Conservation (phyloP, 2,329 filamentous ascomycete genomes). For the Pseudogymnoascus destructans region DNA sequence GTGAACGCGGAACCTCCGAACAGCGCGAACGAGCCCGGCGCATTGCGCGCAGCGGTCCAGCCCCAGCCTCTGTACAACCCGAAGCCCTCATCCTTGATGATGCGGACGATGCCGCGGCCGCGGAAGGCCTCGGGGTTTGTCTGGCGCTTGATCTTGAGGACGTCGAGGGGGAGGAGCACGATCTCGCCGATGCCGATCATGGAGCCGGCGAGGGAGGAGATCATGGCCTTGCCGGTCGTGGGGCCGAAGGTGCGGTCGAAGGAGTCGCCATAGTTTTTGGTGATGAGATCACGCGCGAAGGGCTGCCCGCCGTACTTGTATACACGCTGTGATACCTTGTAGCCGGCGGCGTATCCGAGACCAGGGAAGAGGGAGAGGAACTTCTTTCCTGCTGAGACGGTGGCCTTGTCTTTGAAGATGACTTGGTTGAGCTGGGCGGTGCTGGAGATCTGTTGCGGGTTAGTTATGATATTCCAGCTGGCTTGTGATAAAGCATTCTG, state of each 20-base stretch:
- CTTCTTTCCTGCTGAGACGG: slow-evolving; percentile 56
- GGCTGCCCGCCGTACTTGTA: slow-evolving; percentile 99
- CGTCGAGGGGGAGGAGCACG: slow-evolving; percentile 83
- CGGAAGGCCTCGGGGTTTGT: slow-evolving; percentile 98
- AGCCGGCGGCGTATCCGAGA: slow-evolving; percentile 91
- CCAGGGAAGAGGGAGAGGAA: slow-evolving; percentile 95
- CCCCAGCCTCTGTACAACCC: slow-evolving; percentile 92
- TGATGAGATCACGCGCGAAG: slow-evolving; percentile 81
- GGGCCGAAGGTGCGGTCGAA: slow-evolving; percentile 89
- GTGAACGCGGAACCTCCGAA: slow-evolving; percentile 96
- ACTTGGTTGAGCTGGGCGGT: slow-evolving; percentile 66
- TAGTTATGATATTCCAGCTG: slow-evolving; percentile 18
- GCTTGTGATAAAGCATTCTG: slow-evolving; percentile 1
- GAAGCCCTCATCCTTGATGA: slow-evolving; percentile 87
- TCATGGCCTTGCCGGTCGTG: slow-evolving; percentile 94
- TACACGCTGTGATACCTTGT: slow-evolving; percentile 90
- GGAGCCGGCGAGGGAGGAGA: slow-evolving; percentile 92
- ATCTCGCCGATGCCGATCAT: slow-evolving; percentile 97
- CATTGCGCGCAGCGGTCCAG: slow-evolving; percentile 95
- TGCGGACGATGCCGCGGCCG: slow-evolving; percentile 78
- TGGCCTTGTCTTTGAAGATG: slow-evolving; percentile 83
- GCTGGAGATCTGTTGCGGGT: slow-evolving; percentile 37
- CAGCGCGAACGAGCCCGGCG: slow-evolving; percentile 93
- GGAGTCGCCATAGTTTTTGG: slow-evolving; percentile 60
- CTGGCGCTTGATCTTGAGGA: slow-evolving; percentile 98